These are phyloP conservation scores for Psilocybe subaeruginosa DNA, from an alignment of 768 basidiomycete genomes.

Conservation along the genomic window DNA sequence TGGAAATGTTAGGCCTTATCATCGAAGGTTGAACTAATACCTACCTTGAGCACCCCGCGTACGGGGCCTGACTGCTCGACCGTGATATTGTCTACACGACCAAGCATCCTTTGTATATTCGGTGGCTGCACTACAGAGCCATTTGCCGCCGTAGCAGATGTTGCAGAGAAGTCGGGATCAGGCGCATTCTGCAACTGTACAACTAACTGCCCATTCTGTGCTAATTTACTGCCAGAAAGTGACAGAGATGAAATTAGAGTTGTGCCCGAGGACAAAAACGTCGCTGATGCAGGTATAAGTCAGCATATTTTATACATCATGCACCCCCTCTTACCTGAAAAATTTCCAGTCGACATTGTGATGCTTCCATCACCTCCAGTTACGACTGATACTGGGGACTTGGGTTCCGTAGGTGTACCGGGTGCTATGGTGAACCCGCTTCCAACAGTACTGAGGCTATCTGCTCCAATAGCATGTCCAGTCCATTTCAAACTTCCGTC, in stretches of 20 bases:
- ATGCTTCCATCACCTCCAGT: slow-evolving; percentile 22
- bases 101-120: slow-evolving; percentile 16
- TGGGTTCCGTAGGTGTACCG: slow-evolving; percentile 36
- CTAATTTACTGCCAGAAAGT: slow-evolving; percentile 29
- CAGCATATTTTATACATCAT: not conserved
- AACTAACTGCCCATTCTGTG: slow-evolving; percentile 32
- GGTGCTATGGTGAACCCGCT: slow-evolving; percentile 26
- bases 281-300: slow-evolving; percentile 19
- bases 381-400: slow-evolving; percentile 31
- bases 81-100: slow-evolving; percentile 29
- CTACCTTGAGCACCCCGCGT: slow-evolving; percentile 39
- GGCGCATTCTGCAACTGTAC: slow-evolving; percentile 35
- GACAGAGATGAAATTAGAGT: slow-evolving; percentile 33
- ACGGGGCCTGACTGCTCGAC: slow-evolving; percentile 40
- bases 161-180: slow-evolving; percentile 29
- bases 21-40: not conserved
- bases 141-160: slow-evolving; percentile 7
- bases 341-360: slow-evolving; percentile 35
- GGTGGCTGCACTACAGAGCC: slow-evolving; percentile 17
- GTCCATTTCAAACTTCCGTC: slow-evolving; percentile 44
- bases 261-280: slow-evolving; percentile 33
- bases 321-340: slow-evolving; percentile 26
- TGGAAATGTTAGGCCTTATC: not conserved
- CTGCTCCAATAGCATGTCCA: slow-evolving; percentile 36
- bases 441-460: slow-evolving; percentile 23